Base-by-base conservation (phyloP, 1,284 basidiomycete genomes). In the Fomitopsis schrenkii region DNA sequence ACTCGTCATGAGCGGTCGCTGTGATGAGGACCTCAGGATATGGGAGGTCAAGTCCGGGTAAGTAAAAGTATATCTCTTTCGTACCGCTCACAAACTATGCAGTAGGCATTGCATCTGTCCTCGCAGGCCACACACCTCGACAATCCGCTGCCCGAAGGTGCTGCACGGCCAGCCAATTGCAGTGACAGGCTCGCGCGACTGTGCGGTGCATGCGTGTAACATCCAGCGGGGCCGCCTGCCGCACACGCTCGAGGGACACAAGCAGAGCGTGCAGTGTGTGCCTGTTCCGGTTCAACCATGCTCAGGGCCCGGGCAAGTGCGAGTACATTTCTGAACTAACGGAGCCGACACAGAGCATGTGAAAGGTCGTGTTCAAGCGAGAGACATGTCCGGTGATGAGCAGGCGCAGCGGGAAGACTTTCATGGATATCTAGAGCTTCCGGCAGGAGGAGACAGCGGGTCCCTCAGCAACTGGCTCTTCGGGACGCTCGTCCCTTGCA, bases 181-280 rank as follows among this genome's bases (percentile, higher is more conserved):
- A 2, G 86, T 98, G 26, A 92, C 94, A 0, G 97, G 95, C 56
- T 94, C 94, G 44, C 83, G 97, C 17, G 95, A 98, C 69, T 80
- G 83, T 22, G 95, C 93, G 1, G 72, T 98, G 58, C 84, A 95
- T 0, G 93, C 98, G 0, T 99, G 97, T 97, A 93, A 99, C 73
- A 84, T 99, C 56, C 90, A 93, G 72, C 83, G 80, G 9, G 97
- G 97, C 0, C 75, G 78, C 38, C 76, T 85, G 55, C 71, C 95
- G 33, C 85, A 90, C 50, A 80, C 89, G 15, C 79, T 98, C 22
- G 76, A 80, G 26, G 97, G 97, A 0, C 97, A 99, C 74, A 79
- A 83, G 44, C 81, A 88, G 60, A 93, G 90, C 66, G 95, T 98
- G 19, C 79, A 96, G 54, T 95, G 95, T 97, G 64, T 87, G 94